Evolutionary conservation across 2,329 filamentous ascomycete species (phyloP), one percentile per base, ranked within the genome.

Genomic region (Helminthosporium solani): DNA sequence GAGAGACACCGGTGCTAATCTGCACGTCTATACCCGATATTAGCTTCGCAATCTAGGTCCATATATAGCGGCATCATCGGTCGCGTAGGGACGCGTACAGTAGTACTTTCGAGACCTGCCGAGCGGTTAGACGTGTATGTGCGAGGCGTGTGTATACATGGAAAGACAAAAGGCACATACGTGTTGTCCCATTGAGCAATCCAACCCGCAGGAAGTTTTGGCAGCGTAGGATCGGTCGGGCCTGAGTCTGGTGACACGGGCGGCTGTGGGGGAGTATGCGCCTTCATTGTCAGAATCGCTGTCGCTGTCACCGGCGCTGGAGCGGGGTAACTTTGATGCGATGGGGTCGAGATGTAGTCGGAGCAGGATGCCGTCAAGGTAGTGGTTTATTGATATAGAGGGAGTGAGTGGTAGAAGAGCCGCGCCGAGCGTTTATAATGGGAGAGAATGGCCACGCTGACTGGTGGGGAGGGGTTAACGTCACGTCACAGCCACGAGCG

Each of bases 1-100:
- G 85, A 52, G 85, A 87, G 30, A 81, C 76, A 38, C 85, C 85
- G 7, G 85, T 88, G 42, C 83, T 84, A 44, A 88, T 79, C 68
- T 88, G 84, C 40, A 88, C 85, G 66, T 82, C 64, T 67, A 33
- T 21, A 12, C 23, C 28, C 19, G 2, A 45, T 44, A 30, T 46
- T 18, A 36, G 28, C 40, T 25, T n/a, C 6, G 2, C 19, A 9
- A 5, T 12, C 11, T 16, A 18, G 21, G 3, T 9, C 16, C 9
- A 20, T 1, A 23, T 4, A 21, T 8, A 2, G 20, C 18, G 3
- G 27, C 16, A 18, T 20, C 15, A 23, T 19, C 12, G 11, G 34
- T 33, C 11, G 30, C 14, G 11, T 6, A 28, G 33, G 16, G 11
- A 20, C 41, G 58, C 63, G 45, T 47, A 67, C 63, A 71, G 57